A percentile compares a stretch with the other conserved stretches of the same genome.
Evolutionary conservation across 2,329 filamentous ascomycete species (phyloP).

Genomic region (Aspergillus costaricaensis): DNA sequence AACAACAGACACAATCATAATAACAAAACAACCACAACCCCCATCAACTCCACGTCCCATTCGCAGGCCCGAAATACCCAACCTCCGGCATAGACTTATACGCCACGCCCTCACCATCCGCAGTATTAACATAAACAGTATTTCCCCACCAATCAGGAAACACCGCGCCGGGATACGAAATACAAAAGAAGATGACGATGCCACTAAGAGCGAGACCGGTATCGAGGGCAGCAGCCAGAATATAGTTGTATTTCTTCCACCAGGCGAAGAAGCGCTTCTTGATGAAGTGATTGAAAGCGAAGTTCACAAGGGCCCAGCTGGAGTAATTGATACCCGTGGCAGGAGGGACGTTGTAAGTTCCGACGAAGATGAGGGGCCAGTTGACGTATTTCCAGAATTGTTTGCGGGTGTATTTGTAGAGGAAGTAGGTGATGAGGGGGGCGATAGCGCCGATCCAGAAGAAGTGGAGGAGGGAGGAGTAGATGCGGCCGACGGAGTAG

Average conservation of each 20-base stretch:
- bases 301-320: slow-evolving; percentile 49
- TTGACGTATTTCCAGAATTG: slow-evolving; percentile 40
- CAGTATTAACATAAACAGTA: slow-evolving; percentile 35
- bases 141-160: slow-evolving; percentile 40
- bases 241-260: slow-evolving; percentile 49
- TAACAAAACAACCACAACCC: background rate
- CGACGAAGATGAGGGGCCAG: slow-evolving; percentile 36
- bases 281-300: slow-evolving; percentile 77
- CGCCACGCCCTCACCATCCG: slow-evolving; percentile 31
- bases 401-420: slow-evolving; percentile 30
- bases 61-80: slow-evolving; percentile 36
- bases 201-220: slow-evolving; percentile 35
- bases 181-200: slow-evolving; percentile 40
- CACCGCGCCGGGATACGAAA: slow-evolving; percentile 34
- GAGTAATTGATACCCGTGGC: slow-evolving; percentile 40
- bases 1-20: background rate
- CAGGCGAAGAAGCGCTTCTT: slow-evolving; percentile 48
- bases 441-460: slow-evolving; percentile 52
- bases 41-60: slow-evolving; percentile 30
- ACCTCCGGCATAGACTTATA: slow-evolving; percentile 29
- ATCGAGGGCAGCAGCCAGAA: slow-evolving; percentile 46
- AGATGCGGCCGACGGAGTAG: slow-evolving; percentile 51
- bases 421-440: slow-evolving; percentile 23
- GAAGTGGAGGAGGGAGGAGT: slow-evolving; percentile 52
- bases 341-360: slow-evolving; percentile 31